Evolutionary conservation across 495 filamentous ascomycete genomes (phyloP).

Genomic region (Penicillium alfredii): DNA sequence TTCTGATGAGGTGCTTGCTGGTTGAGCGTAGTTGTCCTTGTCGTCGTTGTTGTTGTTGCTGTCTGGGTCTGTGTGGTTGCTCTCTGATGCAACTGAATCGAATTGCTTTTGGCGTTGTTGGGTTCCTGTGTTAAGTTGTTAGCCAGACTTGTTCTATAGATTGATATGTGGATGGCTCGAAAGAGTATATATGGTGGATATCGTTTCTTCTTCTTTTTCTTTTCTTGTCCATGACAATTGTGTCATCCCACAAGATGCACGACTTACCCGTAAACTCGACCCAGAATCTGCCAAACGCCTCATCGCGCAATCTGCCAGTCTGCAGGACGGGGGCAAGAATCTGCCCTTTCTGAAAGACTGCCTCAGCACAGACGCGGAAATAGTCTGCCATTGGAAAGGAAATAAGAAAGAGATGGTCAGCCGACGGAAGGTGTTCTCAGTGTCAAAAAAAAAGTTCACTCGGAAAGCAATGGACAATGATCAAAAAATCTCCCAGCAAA

Average conservation of each 20-base stretch:
- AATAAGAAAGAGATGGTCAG: no score
- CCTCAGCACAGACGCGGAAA: constrained; percentile 26
- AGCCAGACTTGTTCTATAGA: no score
- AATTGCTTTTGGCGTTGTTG: no score
- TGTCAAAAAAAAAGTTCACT: neutral
- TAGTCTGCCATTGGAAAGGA: no score
- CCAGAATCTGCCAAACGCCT: constrained; percentile 43
- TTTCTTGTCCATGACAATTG: neutral
- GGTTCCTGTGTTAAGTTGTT: no score
- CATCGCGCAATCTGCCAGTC: constrained; percentile 29
- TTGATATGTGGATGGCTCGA: no score
- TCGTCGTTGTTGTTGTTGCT: constrained; percentile 8
- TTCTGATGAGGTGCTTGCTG: constrained; percentile 23
- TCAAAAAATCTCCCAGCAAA: no score
- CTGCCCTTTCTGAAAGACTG: constrained; percentile 30
- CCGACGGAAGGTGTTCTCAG: no score
- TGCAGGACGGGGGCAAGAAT: constrained; percentile 34
- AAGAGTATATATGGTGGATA: no score
- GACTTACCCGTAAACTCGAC: constrained; percentile 32
- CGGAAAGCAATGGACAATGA: no score
- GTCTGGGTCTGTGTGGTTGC: constrained; percentile 1
- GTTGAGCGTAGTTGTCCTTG: constrained; percentile 5
- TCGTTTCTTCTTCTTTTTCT: neutral
- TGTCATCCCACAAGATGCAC: no score
- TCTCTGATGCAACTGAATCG: no score